These are phyloP conservation scores for Melampsora larici-populina DNA, from an alignment of 1,284 basidiomycete species.

Conservation along the genomic window DNA sequence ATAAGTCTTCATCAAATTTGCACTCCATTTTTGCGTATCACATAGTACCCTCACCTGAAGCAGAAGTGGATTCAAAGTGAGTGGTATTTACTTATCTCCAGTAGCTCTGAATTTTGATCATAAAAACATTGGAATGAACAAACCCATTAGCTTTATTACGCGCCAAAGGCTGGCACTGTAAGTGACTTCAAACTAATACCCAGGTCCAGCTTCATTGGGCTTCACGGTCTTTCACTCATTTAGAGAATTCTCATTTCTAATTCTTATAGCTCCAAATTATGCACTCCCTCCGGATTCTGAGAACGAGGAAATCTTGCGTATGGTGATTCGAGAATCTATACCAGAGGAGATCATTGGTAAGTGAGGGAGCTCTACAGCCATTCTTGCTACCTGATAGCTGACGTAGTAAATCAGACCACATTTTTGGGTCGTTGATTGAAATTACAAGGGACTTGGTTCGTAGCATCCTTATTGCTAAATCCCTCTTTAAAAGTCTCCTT, in stretches of 20 bases:
- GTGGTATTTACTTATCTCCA: neutral
- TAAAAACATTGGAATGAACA: no score
- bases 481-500: no score
- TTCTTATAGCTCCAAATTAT: slow-evolving; percentile 58
- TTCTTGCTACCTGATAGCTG: no score
- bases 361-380: neutral
- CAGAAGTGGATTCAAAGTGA: slow-evolving; percentile 43
- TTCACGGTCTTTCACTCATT: neutral
- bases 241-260: neutral
- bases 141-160: slow-evolving; percentile 57
- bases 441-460: no score
- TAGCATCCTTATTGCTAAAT: no score
- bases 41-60: slow-evolving; percentile 60
- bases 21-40: no score
- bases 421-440: no score
- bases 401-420: no score
- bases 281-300: slow-evolving; percentile 70
- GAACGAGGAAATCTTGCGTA: slow-evolving; percentile 72
- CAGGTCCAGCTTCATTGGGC: no score
- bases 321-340: slow-evolving; percentile 75
- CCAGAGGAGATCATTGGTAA: slow-evolving; percentile 50
- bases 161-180: slow-evolving; percentile 66
- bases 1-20: no score
- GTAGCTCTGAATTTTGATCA: neutral
- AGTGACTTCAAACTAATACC: neutral